These are phyloP conservation scores for Talaromyces sp. DNA, from an alignment of 2,329 filamentous ascomycete genomes.

Conservation along the genomic window DNA sequence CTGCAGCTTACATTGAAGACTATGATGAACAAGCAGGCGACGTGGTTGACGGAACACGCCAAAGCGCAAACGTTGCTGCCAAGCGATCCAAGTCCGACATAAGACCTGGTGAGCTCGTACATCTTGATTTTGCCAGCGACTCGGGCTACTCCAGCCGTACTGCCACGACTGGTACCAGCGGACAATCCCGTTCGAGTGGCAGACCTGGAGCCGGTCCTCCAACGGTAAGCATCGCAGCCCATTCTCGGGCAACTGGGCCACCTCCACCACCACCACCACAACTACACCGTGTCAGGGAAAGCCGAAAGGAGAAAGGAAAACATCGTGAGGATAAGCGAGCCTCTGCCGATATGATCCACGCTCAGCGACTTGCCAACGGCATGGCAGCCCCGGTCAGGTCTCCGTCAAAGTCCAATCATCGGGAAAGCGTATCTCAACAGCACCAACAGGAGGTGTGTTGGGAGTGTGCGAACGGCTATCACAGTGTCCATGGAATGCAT, in stretches of 20 bases:
- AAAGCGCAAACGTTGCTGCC: slow-evolving; percentile 50
- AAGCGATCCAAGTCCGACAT: slow-evolving; percentile 47
- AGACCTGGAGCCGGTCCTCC: slow-evolving; percentile 36
- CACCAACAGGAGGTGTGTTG: slow-evolving; percentile 31
- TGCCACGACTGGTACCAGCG: slow-evolving; percentile 50
- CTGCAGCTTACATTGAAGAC: slow-evolving; percentile 46
- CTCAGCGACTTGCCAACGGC: slow-evolving; percentile 31
- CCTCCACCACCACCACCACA: slow-evolving; percentile 25
- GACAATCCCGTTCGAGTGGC: slow-evolving; percentile 47
- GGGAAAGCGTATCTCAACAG: slow-evolving; percentile 30
- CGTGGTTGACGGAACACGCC: slow-evolving; percentile 45
- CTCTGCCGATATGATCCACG: slow-evolving; percentile 36
- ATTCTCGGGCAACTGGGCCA: slow-evolving; percentile 6
- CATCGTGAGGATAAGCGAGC: slow-evolving; percentile 27
- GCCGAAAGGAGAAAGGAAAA: slow-evolving; percentile 33
- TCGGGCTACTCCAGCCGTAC: slow-evolving; percentile 61
- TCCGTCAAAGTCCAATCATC: slow-evolving; percentile 33
- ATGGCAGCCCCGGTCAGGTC: slow-evolving; percentile 30
- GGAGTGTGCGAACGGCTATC: slow-evolving; percentile 32
- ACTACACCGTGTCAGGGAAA: slow-evolving; percentile 26
- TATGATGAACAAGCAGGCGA: slow-evolving; percentile 45
- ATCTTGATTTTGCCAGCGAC: slow-evolving; percentile 54
- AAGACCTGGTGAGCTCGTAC: slow-evolving; percentile 32
- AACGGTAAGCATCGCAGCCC: slow-evolving; percentile 33
- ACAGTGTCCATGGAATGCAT: slow-evolving; percentile 27